Evolutionary conservation across 371 early-diverging fungal species (phyloP), one percentile per base, ranked within the genome.

Genomic region (Mucor racemosus): DNA sequence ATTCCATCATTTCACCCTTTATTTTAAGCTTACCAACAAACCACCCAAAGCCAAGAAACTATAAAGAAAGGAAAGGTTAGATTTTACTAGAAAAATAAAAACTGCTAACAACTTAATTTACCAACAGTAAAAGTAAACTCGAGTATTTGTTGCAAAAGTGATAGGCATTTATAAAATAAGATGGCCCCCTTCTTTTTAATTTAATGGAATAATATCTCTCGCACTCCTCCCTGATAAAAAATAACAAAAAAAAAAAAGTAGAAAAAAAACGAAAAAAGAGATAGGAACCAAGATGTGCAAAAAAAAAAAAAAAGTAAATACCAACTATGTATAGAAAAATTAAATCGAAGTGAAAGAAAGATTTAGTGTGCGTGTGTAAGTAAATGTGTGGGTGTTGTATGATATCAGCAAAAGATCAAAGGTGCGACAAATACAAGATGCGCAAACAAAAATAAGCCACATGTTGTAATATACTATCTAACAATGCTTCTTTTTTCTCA

Each of bases 21-120:
- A 26, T 33, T 34, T 31, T n/a, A 4, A 33, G 41, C 57, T 73
- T 66, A 73, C 73, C 48, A 73, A 50, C 31, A 73, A 62, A 17
- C 73, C 73, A 8, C 73, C 73, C 53, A 73, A 40, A 17, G 73
- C 68, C 41, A 73, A 46, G 60, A 73, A 73, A 38, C 73, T 73
- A 48, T 33, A 17, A 13, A 35, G 41, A 21, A 26, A 11, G 21
- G 1, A 1, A 8, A 5, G 21, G 50, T 11, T 31, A 8, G 26
- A 21, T 31, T 15, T 35, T 8, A 59, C 7, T 21, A 46, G 41
- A 26, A 50, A 10, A 11, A 7, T 36, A 11, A 8, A 17, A 7
- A 13, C 33, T 46, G 3, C 1, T 17, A 17, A 26, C 11, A 8
- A 13, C 5, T 26, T 3, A 14, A 39, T 39, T 33, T 66, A 71